Evolutionary conservation across 139 green algal genomes (phyloP).

Genomic region (Microglena sp.): DNA sequence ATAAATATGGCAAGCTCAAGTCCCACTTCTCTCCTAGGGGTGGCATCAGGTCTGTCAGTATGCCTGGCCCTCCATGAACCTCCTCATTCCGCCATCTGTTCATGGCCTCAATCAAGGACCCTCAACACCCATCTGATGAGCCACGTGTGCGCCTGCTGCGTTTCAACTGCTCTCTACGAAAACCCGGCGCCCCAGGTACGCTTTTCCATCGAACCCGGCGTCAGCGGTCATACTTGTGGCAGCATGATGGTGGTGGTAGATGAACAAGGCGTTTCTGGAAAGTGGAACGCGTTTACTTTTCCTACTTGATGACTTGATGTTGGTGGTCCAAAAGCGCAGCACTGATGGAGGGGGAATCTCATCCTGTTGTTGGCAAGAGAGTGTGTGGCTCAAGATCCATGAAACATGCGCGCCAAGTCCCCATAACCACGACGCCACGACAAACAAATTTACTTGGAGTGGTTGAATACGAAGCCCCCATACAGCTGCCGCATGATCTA

Average conservation of each 20-base stretch:
- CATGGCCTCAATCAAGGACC: slow-evolving; percentile 17
- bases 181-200: slow-evolving; percentile 4
- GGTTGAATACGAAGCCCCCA: neutral
- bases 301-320: slow-evolving; percentile 10
- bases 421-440: slow-evolving; percentile 11
- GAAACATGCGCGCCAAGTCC: slow-evolving; percentile 15
- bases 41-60: slow-evolving; percentile 17
- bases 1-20: slow-evolving; percentile 16
- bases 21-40: slow-evolving; percentile 7
- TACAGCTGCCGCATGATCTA: neutral
- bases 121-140: slow-evolving; percentile 9
- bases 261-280: neutral
- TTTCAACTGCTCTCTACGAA: slow-evolving; percentile 14
- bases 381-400: neutral
- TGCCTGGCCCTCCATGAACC: slow-evolving; percentile 15
- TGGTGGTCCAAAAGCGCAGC: slow-evolving; percentile 1
- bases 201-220: slow-evolving; percentile 11
- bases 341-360: neutral
- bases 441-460: slow-evolving; percentile 1
- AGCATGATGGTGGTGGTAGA: slow-evolving; percentile 5
- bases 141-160: neutral
- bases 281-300: neutral
- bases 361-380: neutral
- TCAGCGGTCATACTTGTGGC: neutral
- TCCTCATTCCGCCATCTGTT: slow-evolving; percentile 1